Percentiles rank a stretch among this genome's conserved stretches.
Conservation (phyloP, 805 yeast genomes). For the Pichia paraexigua region DNA sequence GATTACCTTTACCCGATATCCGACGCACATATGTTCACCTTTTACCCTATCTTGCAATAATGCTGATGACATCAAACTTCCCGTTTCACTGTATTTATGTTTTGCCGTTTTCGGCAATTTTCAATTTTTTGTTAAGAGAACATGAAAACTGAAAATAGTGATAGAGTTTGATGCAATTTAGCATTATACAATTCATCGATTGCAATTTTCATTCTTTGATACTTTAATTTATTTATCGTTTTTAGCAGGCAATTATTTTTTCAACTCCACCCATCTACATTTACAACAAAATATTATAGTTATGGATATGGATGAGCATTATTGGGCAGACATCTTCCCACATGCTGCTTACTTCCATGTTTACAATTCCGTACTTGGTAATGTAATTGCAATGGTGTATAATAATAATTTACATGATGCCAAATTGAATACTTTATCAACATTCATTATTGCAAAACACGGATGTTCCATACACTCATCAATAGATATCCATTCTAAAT, state of each 20-base stretch:
- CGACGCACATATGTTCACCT: too few species aligned
- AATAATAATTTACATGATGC: constrained; percentile 32
- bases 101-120: not conserved
- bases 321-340: constrained; percentile 38
- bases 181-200: too few species aligned
- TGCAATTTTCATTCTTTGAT: too few species aligned
- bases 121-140: not conserved
- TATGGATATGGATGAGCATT: constrained; percentile 14
- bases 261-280: not conserved
- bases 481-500: constrained; percentile 47
- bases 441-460: constrained; percentile 50
- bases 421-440: constrained; percentile 29
- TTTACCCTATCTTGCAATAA: too few species aligned
- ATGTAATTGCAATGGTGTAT: constrained; percentile 43
- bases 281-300: constrained; percentile 10
- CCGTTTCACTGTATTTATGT: not conserved
- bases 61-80: too few species aligned
- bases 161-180: not conserved
- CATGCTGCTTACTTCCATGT: constrained; percentile 48
- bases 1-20: too few species aligned
- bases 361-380: constrained; percentile 39
- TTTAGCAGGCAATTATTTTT: too few species aligned
- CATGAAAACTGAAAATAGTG: not conserved
- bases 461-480: constrained; percentile 58
- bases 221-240: too few species aligned